Base-by-base conservation (phyloP, 495 filamentous ascomycete species). In the Thozetella sp. region DNA sequence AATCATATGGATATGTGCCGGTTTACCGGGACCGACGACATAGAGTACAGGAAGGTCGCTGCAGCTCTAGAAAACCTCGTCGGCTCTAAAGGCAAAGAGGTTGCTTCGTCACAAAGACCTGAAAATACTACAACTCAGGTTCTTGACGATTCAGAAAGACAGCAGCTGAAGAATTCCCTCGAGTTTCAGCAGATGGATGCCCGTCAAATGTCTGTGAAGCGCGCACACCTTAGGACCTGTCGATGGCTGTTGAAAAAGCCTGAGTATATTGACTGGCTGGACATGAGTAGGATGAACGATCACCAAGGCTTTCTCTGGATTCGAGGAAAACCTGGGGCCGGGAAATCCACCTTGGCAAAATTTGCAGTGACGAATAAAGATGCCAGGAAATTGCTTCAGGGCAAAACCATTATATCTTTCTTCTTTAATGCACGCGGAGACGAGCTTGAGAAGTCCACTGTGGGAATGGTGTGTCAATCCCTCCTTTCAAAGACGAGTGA, bases 281-380 rank as follows among this genome's bases (percentile, higher is more conserved):
- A 82, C 52, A 22, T 55, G 2, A 37, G n/a, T 3, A 67, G 74
- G 27, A 25, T 75, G 10, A 1, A n/a, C 3, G 26, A 79, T 12
- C 79, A 82, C 61, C 66, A 77, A 51, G 81, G 83, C 11, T 74
- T 87, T 50, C 53, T 87, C 15, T 87, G 83, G 84, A 80, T 87
- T 40, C 82, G 73, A 58, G 83, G 83, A 1, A 85, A 86, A 46
- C 80, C 83, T 1, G 83, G 81, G 13, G 66, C 75, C 20, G 83
- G 84, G 6, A 87, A 86, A 61, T 86, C 83, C 13, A 72, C 67
- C 0, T 27, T 72, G 22, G 70, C 70, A 63, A 72, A 72, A 40
- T 69, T 64, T 20, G 52, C 52, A 22, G 26, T 66, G 3, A 80
- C 76, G 17, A 46, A 15, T 15, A 6, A 15, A 15, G 30, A 54